Evolutionary conservation across 169 alveolate species (phyloP).

Genomic region (Eimeria sp.): DNA sequence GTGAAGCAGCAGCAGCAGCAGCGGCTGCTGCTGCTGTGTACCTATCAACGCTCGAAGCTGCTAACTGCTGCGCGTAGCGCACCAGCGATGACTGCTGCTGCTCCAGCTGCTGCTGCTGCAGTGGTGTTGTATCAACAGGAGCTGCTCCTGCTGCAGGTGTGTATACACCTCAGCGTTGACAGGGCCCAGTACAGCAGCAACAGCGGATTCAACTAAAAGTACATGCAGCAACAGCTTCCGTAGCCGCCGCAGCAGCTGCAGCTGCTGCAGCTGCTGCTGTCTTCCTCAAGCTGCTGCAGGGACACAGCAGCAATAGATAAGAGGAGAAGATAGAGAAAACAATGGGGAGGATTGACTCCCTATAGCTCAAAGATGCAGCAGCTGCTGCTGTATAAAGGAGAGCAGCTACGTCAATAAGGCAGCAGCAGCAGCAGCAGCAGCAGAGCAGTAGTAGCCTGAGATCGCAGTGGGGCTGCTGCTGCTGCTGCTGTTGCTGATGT

Average conservation of each 20-base stretch:
- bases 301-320: background rate
- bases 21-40: constrained; percentile 2
- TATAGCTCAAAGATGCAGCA: background rate
- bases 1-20: constrained; percentile 25
- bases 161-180: background rate
- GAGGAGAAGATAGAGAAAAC: background rate
- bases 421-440: constrained; percentile 50
- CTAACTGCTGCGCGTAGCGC: background rate
- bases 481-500: background rate
- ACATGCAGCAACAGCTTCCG: constrained; percentile 1
- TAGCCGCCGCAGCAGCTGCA: background rate
- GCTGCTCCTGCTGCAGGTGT: constrained; percentile 26
- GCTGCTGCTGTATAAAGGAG: background rate
- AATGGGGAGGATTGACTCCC: background rate
- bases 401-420: background rate
- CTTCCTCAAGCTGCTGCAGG: constrained; percentile 35
- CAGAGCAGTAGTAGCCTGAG: background rate
- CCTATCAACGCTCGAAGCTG: background rate
- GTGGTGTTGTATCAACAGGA: background rate
- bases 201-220: background rate
- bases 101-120: background rate
- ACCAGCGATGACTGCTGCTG: constrained; percentile 45
- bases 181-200: background rate
- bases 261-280: constrained; percentile 54
- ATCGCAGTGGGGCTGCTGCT: background rate